Evolutionary conservation across 768 basidiomycete genomes (phyloP).

Genomic region (Lentinus tigrinus): DNA sequence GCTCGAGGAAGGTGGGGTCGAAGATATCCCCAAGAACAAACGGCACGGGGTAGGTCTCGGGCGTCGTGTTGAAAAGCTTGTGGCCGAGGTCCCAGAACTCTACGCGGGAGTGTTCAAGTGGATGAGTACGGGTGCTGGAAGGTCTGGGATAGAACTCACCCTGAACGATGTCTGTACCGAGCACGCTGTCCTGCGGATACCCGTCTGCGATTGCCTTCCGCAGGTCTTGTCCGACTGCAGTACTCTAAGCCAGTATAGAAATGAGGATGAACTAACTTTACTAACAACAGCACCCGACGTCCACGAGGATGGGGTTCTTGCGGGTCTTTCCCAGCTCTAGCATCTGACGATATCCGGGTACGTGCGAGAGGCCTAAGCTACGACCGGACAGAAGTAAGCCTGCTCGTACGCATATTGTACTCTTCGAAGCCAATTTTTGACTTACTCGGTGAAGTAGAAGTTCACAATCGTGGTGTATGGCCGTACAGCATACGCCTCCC

Average conservation of each 20-base stretch:
- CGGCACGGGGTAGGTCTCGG: constrained; percentile 48
- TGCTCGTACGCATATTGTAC: not conserved
- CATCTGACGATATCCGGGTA: constrained; percentile 26
- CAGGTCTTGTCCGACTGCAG: constrained; percentile 41
- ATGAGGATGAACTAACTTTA: not conserved
- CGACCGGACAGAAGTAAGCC: not conserved
- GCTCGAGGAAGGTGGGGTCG: constrained; percentile 40
- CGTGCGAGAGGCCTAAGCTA: constrained; percentile 19
- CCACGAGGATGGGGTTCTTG: constrained; percentile 38
- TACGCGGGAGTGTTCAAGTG: constrained; percentile 21
- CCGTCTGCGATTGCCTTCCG: constrained; percentile 43
- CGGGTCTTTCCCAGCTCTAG: constrained; percentile 38
- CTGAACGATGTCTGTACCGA: constrained; percentile 39
- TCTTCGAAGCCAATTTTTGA: no score
- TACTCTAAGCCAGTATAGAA: not conserved
- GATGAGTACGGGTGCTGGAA: no score
- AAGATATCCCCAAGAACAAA: constrained; percentile 62
- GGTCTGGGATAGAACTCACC: constrained; percentile 24
- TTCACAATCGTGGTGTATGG: constrained; percentile 27
- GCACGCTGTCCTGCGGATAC: constrained; percentile 37
- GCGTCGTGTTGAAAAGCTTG: constrained; percentile 52
- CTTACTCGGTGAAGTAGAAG: constrained; percentile 22
- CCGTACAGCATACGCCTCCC: constrained; percentile 24
- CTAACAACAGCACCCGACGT: constrained; percentile 47
- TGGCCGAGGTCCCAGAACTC: constrained; percentile 66